phyloP scores from a whole-genome alignment of 345 rosid genomes.

The Sisymbrium altissimum region DNA sequence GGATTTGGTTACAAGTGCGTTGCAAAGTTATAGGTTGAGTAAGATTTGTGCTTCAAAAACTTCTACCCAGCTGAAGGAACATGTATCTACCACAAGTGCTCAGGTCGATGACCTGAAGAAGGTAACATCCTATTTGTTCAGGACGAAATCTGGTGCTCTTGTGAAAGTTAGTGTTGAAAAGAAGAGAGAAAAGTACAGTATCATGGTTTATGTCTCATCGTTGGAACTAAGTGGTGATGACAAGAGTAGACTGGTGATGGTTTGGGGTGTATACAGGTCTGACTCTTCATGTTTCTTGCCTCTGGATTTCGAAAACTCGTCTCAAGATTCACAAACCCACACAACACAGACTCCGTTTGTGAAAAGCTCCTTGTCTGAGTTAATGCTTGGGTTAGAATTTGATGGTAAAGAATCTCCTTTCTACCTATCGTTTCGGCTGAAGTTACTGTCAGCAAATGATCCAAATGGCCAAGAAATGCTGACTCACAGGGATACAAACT shows the following conservation, averaged over 20 bases:
- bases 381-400: constrained; percentile 62
- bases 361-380: constrained; percentile 40
- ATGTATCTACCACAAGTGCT: constrained; percentile 26
- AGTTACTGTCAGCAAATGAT: constrained; percentile 34
- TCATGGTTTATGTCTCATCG: constrained; percentile 60
- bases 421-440: constrained; percentile 72
- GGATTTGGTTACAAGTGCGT: constrained; percentile 21
- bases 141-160: constrained; percentile 67
- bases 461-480: constrained; percentile 45
- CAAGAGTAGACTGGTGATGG: constrained; percentile 42
- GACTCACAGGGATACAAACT: constrained; percentile 52
- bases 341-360: constrained; percentile 47
- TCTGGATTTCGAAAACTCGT: constrained; percentile 39
- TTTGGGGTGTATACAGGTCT: constrained; percentile 70
- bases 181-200: constrained; percentile 49
- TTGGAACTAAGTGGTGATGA: constrained; percentile 34
- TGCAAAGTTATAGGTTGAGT: constrained; percentile 29
- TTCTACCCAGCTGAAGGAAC: constrained; percentile 47
- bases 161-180: constrained; percentile 60
- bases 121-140: constrained; percentile 54
- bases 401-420: constrained; percentile 63
- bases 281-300: constrained; percentile 58
- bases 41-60: constrained; percentile 47
- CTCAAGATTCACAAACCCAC: constrained; percentile 35
- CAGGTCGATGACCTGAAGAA: constrained; percentile 41